Evolutionary conservation across 2,329 filamentous ascomycete genomes (phyloP), one percentile per base, ranked within the genome.

Genomic region (Biscogniauxia marginata): DNA sequence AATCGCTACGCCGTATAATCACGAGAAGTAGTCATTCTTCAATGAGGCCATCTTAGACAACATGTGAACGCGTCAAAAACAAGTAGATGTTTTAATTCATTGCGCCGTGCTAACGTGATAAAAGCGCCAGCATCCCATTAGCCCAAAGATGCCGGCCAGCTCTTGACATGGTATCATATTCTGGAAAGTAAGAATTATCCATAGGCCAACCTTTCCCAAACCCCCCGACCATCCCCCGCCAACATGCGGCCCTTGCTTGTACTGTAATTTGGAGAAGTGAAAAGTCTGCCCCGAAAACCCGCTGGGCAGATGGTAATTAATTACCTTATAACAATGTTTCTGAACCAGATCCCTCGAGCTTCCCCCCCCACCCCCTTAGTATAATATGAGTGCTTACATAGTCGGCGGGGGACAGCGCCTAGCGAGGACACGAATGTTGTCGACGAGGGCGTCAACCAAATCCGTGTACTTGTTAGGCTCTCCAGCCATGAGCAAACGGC

Each of bases 371-470:
- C n/a, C 21, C 30, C 19, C 30, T 25, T 4, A 18, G 9, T 7
- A 51, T 49, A 19, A 20, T 18, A 34, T 9, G 43, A 43, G 19
- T 19, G 20, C 49, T 58, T 46, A 60, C 53, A 55, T 44, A 22
- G 43, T 46, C 13, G 53, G 53, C 16, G 49, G 51, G 7, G 63
- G 65, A 49, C 65, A 71, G 19, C 53, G 63, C 52, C 71, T 66
- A 0, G 82, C 79, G 30, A 90, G 73, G 23, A 86, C 77, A 18
- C 85, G 79, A 34, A 89, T 77, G 63, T 95, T 93, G 70, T 92
- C 87, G 54, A 93, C 74, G 60, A 95, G 83, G 1, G 87, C 88
- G 59, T 88, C 85, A 3, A 95, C 83, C 13, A 93, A 73, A 47
- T 85, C 81, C 53, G 84, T 79, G 68, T 88, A 91, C 52, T 80